A percentile compares a stretch with the other conserved stretches of the same genome.
phyloP scores from a whole-genome alignment of 352 stramenopile genomes.

The Phytophthora lateralis region DNA sequence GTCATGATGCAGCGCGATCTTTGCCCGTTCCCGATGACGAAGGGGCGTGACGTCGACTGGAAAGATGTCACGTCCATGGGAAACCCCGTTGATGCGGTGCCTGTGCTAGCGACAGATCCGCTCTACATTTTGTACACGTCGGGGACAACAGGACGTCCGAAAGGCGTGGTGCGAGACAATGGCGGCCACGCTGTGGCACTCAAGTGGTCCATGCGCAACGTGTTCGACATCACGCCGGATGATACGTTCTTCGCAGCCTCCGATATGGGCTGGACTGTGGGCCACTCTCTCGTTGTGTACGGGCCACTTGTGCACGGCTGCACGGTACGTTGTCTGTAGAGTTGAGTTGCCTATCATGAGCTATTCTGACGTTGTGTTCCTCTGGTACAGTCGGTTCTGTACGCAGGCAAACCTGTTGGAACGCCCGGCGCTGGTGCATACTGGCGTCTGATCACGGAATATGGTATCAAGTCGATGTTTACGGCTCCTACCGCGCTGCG shows the following conservation, averaged over 20 bases:
- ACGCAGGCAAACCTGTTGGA: slow-evolving; percentile 90
- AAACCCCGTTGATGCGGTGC: slow-evolving; percentile 43
- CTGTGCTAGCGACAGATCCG: slow-evolving; percentile 62
- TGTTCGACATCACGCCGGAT: slow-evolving; percentile 72
- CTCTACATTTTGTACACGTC: slow-evolving; percentile 88
- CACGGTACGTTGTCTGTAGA: slow-evolving; percentile 41
- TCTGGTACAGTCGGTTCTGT: slow-evolving; percentile 76
- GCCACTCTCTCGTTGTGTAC: slow-evolving; percentile 91
- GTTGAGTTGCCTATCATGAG: not conserved
- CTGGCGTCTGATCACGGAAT: slow-evolving; percentile 87
- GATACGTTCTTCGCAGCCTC: slow-evolving; percentile 87
- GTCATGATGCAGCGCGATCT: slow-evolving; percentile 80
- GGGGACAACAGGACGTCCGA: slow-evolving; percentile 72
- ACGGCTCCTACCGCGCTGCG: slow-evolving; percentile 92
- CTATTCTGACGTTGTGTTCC: slow-evolving; percentile 1
- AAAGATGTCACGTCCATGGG: slow-evolving; percentile 52
- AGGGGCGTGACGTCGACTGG: slow-evolving; percentile 58
- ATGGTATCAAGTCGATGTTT: slow-evolving; percentile 89
- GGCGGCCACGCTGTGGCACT: slow-evolving; percentile 83
- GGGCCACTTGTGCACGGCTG: slow-evolving; percentile 87
- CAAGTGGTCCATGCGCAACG: slow-evolving; percentile 86
- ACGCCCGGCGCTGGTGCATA: slow-evolving; percentile 88
- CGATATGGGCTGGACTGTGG: slow-evolving; percentile 92
- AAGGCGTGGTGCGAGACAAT: slow-evolving; percentile 81
- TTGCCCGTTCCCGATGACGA: slow-evolving; percentile 50